Evolutionary conservation across 306 rosid genomes (phyloP), one percentile per base, ranked within the genome.

Genomic region (Luffa aegyptiaca): DNA sequence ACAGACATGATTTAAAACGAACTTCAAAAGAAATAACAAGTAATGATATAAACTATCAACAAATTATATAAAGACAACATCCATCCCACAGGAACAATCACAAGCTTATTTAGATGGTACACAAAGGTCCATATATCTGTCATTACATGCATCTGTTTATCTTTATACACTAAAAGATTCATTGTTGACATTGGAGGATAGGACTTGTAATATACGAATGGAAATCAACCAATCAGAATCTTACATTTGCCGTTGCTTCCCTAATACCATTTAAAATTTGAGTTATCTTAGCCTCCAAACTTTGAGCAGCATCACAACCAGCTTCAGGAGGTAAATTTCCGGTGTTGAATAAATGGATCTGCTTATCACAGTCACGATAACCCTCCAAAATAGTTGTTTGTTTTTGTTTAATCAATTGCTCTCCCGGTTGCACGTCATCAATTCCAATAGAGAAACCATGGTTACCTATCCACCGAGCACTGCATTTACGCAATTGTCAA

Each of bases 381-480:
- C 90, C 90, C 77, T 45, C 83, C 3, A 81, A 84, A 68, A 94
- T 90, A 65, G 87, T 85, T 84, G 86, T 80, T 44, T 88, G 88
- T 74, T 87, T 94, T 89, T 81, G 78, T 3, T 79, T 45, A 31
- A 84, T 80, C 89, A 94, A 84, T 42, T 33, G 48, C 75, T 83
- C 81, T 84, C 91, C 93, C 21, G 97, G 97, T 84, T 94, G 97
- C 73, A 94, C 98, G 85, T 94, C 98, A 70, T 93, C 97, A 83
- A 94, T 91, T 76, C 98, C 98, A 81, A 94, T 92, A 21, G 98
- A 86, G 90, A 94, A 94, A 73, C 98, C 98, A 79, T 90, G 97
- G 82, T 94, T 94, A 70, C 98, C 98, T 65, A 94, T 92, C 98
- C 98, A 94, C 37, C 95, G 92, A 7, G 98, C 98, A 91, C 98